Evolutionary conservation across 2,329 filamentous ascomycete species (phyloP).

Genomic region (Monilinia vaccinii-corymbosi): DNA sequence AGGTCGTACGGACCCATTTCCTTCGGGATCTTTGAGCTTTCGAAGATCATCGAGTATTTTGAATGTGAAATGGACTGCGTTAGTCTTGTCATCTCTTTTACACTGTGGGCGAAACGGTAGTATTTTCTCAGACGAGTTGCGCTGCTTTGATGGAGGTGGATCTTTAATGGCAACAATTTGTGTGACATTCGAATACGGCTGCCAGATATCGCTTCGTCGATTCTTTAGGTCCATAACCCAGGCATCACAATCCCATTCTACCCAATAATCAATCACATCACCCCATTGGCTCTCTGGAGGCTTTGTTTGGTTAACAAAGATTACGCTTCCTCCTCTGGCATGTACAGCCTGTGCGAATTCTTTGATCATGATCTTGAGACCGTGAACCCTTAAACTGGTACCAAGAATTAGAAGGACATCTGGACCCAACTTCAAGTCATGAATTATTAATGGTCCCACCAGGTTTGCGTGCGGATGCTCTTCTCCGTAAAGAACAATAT

Average conservation of each 20-base stretch:
- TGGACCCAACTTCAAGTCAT: constrained; percentile 55
- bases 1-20: constrained; percentile 13
- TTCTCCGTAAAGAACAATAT: constrained; percentile 68
- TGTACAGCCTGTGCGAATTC: constrained; percentile 67
- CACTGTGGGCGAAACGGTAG: constrained; percentile 16
- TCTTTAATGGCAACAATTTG: constrained; percentile 14
- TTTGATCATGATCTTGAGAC: constrained; percentile 59
- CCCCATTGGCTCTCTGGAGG: constrained; percentile 65
- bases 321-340: constrained; percentile 53
- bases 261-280: constrained; percentile 64
- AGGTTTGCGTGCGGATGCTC: constrained; percentile 61
- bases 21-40: constrained; percentile 15
- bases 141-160: constrained; percentile 1
- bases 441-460: constrained; percentile 58
- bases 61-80: constrained; percentile 25
- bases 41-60: constrained; percentile 26
- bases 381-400: constrained; percentile 62
- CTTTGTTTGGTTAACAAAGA: constrained; percentile 67
- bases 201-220: constrained; percentile 27
- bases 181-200: constrained; percentile 20
- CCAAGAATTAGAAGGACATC: constrained; percentile 63
- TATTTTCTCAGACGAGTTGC: neutral
- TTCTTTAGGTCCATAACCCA: constrained; percentile 54
- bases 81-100: constrained; percentile 25
- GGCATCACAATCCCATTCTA: constrained; percentile 66